phyloP scores from a whole-genome alignment of 352 stramenopile species.

The Globisporangium solare region DNA sequence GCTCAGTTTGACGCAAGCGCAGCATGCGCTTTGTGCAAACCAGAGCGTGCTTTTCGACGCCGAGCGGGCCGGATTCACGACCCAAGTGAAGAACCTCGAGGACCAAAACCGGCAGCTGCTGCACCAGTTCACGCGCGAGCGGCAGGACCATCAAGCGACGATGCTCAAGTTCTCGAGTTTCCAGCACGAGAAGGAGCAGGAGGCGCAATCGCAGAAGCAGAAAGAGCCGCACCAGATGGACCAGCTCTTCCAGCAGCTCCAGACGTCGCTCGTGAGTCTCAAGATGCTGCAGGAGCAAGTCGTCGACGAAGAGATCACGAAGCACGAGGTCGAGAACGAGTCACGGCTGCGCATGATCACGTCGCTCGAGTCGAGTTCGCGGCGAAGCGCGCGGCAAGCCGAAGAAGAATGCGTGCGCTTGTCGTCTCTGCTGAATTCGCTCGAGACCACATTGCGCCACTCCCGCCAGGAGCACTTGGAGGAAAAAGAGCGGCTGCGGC shows the following conservation, averaged over 20 bases:
- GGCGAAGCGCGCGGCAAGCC: constrained; percentile 39
- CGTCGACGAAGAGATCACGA: constrained; percentile 26
- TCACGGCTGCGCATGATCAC: constrained; percentile 57
- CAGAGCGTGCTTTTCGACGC: constrained; percentile 22
- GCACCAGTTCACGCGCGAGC: constrained; percentile 21
- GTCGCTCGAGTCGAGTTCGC: constrained; percentile 54
- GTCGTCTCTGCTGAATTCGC: constrained; percentile 31
- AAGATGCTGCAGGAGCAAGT: constrained; percentile 42
- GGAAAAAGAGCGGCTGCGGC: constrained; percentile 65
- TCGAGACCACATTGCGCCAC: constrained; percentile 50
- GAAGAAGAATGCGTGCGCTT: constrained; percentile 65
- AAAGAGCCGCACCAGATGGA: constrained; percentile 45
- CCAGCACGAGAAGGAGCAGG: constrained; percentile 35
- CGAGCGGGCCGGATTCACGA: constrained; percentile 24
- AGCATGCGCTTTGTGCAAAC: constrained; percentile 23
- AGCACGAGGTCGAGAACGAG: constrained; percentile 43
- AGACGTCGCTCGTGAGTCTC: constrained; percentile 44
- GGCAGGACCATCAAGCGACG: constrained; percentile 23
- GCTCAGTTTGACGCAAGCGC: constrained; percentile 14
- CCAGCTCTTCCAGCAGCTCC: constrained; percentile 43
- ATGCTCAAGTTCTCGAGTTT: constrained; percentile 25
- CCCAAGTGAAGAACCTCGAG: constrained; percentile 22
- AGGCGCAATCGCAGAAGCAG: constrained; percentile 27
- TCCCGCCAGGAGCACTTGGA: constrained; percentile 58
- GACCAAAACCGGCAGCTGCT: constrained; percentile 26